Evolutionary conservation across 257 asterid species (phyloP).

Genomic region (Solanum sitiens): DNA sequence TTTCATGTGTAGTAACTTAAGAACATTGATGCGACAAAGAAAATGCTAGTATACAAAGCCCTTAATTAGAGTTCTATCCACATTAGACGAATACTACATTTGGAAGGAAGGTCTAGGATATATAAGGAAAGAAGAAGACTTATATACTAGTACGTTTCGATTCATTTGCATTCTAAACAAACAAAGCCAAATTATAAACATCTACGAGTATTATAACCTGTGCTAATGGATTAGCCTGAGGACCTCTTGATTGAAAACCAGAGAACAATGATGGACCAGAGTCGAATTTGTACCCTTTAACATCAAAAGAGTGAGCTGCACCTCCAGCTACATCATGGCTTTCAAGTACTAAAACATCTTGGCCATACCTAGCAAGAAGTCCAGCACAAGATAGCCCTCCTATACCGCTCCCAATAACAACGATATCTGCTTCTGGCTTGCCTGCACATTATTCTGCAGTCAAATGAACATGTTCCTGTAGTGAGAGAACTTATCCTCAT

Average conservation of each 20-base stretch:
- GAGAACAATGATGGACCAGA: constrained; percentile 95
- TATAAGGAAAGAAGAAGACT: not conserved
- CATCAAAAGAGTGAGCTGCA: constrained; percentile 85
- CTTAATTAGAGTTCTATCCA: not conserved
- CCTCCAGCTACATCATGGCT: constrained; percentile 94
- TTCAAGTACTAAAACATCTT: constrained; percentile 77
- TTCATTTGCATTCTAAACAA: not conserved
- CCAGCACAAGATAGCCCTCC: constrained; percentile 85
- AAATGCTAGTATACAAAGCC: not conserved
- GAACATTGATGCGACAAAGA: not conserved
- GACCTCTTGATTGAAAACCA: constrained; percentile 91
- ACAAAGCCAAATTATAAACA: not conserved
- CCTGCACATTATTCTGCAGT: constrained; percentile 69
- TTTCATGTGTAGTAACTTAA: not conserved
- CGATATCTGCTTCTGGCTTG: constrained; percentile 74
- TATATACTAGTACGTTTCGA: not conserved
- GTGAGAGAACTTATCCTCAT: not conserved
- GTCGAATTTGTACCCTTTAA: constrained; percentile 72
- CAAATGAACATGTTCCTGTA: constrained; percentile 4
- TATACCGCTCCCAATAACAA: constrained; percentile 89
- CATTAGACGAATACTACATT: not conserved
- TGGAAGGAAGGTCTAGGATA: not conserved
- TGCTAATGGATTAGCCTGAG: constrained; percentile 92
- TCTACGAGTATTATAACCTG: constrained; percentile 35
- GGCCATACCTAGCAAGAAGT: constrained; percentile 77